Base-by-base conservation (phyloP, 371 early-diverging fungal species). In the Vairimorpha necatrix region DNA sequence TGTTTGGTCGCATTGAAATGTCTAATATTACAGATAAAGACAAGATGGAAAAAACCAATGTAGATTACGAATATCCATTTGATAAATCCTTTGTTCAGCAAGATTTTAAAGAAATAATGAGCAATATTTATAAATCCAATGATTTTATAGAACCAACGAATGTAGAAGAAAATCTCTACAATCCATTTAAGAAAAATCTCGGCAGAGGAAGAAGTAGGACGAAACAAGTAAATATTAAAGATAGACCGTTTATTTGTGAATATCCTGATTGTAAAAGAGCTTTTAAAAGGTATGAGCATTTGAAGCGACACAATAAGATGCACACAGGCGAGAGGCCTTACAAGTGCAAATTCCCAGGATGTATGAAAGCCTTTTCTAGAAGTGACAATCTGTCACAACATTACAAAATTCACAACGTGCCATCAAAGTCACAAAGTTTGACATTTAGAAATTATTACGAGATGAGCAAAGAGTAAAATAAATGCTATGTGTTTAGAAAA, bases 301-400 rank as follows among this genome's bases (percentile, higher is more conserved):
- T 92, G 62, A 89, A 90, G 62, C 87, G 92, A 24, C 92, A 91
- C 80, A 83, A 90, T 79, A 88, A 91, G 76, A 92, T 91, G 7
- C 93, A 93, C 74, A 91, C 91, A 0, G 92, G 92, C 18, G 92
- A 91, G 81, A 89, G 88, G 66, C 94, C 94, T 0, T 92, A 87
- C 83, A 87, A 87, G 67, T 93, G 93, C 77, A 87, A 87, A 18
- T 84, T 87, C 33, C 78, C 69, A 0, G 88, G 88, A 63, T 94
- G 94, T 81, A 86, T 85, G 34, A 90, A 90, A 77, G 80, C 87
- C 0, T 93, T 93, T 83, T 88, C 90, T 13, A 87, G 94, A 60
- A 90, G 90, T 32, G 94, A 93, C 84, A 92, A 93, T 84, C 83
- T 94, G 53, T 89, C 90, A 50, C 86, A 86, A 67, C 86, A 86